Conservation (phyloP, 805 yeast species). For the Candida verbasci region DNA sequence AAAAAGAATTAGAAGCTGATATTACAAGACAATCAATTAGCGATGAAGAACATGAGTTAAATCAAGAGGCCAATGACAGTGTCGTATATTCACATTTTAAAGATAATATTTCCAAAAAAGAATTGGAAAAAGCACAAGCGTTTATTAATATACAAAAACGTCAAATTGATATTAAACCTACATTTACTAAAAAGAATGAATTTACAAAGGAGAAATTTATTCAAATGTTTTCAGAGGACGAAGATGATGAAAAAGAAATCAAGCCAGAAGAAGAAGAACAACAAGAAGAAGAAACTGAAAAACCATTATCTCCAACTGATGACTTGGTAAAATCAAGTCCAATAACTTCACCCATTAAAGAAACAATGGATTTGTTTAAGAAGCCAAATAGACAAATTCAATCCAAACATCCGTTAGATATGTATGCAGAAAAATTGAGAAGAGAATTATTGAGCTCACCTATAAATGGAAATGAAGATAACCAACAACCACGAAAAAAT, state of each 20-base stretch:
- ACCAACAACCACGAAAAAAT: no score
- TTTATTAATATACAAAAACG: constrained; percentile 32
- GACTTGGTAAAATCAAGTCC: constrained; percentile 21
- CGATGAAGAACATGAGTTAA: constrained; percentile 37
- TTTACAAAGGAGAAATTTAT: constrained; percentile 30
- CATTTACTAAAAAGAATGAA: constrained; percentile 18
- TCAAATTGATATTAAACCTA: constrained; percentile 25
- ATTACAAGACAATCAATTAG: constrained; percentile 28
- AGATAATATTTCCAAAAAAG: constrained; percentile 17
- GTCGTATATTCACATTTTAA: constrained; percentile 13
- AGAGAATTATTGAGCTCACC: constrained; percentile 24
- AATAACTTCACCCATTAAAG: constrained; percentile 23
- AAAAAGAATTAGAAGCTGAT: constrained; percentile 25
- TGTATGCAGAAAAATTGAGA: constrained; percentile 31
- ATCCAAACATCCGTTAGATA: constrained; percentile 27
- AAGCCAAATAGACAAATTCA: not conserved
- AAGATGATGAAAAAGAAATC: constrained; percentile 12
- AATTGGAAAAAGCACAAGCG: constrained; percentile 27
- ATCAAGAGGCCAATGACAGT: constrained; percentile 17
- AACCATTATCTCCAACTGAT: constrained; percentile 1
- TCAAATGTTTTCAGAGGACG: constrained; percentile 28
- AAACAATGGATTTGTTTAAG: not conserved
- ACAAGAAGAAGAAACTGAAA: not conserved
- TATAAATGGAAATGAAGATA: constrained; percentile 11
- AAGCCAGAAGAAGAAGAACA: not conserved